Conservation (phyloP, 1,284 basidiomycete species). For the Irpex rosettiformis region DNA sequence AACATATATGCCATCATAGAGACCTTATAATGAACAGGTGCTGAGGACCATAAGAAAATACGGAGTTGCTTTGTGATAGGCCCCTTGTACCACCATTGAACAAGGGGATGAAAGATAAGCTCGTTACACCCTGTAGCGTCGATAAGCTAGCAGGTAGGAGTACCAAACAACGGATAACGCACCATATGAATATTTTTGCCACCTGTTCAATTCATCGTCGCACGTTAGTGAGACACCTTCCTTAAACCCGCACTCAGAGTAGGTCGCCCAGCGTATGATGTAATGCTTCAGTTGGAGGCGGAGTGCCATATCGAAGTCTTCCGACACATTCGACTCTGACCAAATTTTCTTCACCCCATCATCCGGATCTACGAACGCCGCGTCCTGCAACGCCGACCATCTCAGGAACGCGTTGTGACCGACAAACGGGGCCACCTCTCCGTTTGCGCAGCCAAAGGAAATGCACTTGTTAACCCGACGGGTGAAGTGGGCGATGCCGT, state of each 20-base stretch:
- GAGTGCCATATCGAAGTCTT: conserved; percentile 78
- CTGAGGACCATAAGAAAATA: conserved; percentile 73
- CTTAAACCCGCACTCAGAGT: conserved; percentile 77
- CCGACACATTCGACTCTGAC: conserved; percentile 82
- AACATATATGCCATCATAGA: conserved; percentile 81
- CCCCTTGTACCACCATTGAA: conserved; percentile 67
- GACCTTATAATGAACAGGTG: conserved; percentile 83
- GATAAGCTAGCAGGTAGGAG: background rate
- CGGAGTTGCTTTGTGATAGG: conserved; percentile 78
- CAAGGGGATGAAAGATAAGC: conserved; percentile 75
- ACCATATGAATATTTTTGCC: conserved; percentile 89
- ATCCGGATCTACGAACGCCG: conserved; percentile 62
- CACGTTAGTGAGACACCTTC: conserved; percentile 85
- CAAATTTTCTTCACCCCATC: conserved; percentile 73
- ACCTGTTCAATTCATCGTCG: conserved; percentile 79
- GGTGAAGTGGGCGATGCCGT: conserved; percentile 82
- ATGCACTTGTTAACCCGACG: conserved; percentile 76
- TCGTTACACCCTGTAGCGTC: conserved; percentile 51
- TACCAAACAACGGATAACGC: conserved; percentile 1
- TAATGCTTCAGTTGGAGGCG: conserved; percentile 65
- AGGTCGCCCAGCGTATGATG: conserved; percentile 81
- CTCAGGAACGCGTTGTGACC: conserved; percentile 88
- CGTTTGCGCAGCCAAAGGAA: conserved; percentile 72
- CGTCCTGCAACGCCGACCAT: conserved; percentile 83
- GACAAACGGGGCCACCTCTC: conserved; percentile 83